A percentile compares a stretch with the other conserved stretches of the same genome.
Evolutionary conservation across 129 eudicot species (phyloP).

Genomic region (Tagetes erecta): DNA sequence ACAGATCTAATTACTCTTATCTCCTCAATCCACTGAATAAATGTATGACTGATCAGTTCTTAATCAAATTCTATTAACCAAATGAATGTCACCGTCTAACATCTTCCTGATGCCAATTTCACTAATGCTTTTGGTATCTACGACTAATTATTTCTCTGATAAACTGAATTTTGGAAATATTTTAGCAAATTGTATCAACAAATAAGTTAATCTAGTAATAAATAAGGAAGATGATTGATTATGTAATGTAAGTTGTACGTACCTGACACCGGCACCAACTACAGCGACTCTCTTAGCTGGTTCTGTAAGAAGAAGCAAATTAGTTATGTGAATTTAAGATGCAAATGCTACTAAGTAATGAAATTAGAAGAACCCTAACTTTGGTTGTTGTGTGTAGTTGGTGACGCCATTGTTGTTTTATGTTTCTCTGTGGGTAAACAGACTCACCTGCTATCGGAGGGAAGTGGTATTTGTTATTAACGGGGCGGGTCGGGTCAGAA

Average conservation of each 20-base stretch:
- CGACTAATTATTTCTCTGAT: not conserved
- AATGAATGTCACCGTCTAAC: not conserved
- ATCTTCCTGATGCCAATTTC: slow-evolving; percentile 14
- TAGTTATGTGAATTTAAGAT: not conserved
- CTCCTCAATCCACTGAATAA: not conserved
- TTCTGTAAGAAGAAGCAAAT: slow-evolving; percentile 39
- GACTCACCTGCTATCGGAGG: slow-evolving; percentile 1
- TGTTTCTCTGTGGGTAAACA: slow-evolving; percentile 25
- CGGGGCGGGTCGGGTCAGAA: not conserved
- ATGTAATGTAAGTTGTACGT: not conserved
- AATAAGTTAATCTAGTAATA: not conserved
- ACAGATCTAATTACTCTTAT: not conserved
- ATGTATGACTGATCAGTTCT: slow-evolving; percentile 15
- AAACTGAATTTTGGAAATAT: not conserved
- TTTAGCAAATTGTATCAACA: slow-evolving; percentile 1
- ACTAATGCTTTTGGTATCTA: slow-evolving; percentile 12
- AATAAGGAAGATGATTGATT: slow-evolving; percentile 1
- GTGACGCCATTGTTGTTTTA: slow-evolving; percentile 33
- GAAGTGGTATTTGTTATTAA: not conserved
- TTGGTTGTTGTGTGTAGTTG: slow-evolving; percentile 26
- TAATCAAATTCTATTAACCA: not conserved
- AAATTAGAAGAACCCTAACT: slow-evolving; percentile 31
- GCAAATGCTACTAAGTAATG: slow-evolving; percentile 10
- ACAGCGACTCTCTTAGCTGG: slow-evolving; percentile 76
- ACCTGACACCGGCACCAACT: slow-evolving; percentile 99